Conservation (phyloP, 202 grass and related monocot genomes). For the Cymbopogon flexuosus region DNA sequence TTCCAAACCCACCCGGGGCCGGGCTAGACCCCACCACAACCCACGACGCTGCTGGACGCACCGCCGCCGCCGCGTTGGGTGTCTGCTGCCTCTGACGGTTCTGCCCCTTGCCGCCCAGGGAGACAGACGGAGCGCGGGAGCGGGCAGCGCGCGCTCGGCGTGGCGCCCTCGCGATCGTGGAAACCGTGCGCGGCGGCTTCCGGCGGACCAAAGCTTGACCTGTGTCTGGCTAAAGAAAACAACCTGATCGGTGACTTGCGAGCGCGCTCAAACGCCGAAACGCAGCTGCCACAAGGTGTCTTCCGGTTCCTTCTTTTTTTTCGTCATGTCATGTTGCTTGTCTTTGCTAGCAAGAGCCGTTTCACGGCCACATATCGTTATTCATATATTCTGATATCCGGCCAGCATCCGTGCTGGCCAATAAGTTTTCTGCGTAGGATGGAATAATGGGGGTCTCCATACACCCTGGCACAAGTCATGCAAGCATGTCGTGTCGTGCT, state of each 20-base stretch:
- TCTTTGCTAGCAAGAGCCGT: neutral
- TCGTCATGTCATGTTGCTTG: neutral
- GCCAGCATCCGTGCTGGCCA: neutral
- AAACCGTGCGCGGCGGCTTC: neutral
- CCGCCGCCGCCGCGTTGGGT: neutral
- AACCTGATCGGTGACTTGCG: neutral
- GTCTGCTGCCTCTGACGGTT: neutral
- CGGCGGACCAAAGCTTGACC: neutral
- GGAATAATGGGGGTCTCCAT: neutral
- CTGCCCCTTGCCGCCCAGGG: neutral
- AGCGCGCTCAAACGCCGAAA: neutral
- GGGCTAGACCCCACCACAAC: neutral
- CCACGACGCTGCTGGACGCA: neutral
- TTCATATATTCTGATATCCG: neutral
- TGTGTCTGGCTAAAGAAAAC: neutral
- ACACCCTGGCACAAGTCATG: neutral
- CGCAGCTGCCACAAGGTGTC: neutral
- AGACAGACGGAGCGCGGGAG: neutral
- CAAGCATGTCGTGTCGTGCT: neutral
- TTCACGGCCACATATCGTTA: neutral
- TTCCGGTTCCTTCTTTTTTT: neutral
- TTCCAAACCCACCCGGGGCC: slow-evolving; percentile 23
- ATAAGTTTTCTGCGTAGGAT: neutral
- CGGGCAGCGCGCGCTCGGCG: neutral
- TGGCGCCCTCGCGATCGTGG: neutral